Percentiles rank a stretch among this genome's conserved stretches.
Conservation (phyloP, 768 basidiomycete genomes). For the Pleurotus salmoneostramineus region DNA sequence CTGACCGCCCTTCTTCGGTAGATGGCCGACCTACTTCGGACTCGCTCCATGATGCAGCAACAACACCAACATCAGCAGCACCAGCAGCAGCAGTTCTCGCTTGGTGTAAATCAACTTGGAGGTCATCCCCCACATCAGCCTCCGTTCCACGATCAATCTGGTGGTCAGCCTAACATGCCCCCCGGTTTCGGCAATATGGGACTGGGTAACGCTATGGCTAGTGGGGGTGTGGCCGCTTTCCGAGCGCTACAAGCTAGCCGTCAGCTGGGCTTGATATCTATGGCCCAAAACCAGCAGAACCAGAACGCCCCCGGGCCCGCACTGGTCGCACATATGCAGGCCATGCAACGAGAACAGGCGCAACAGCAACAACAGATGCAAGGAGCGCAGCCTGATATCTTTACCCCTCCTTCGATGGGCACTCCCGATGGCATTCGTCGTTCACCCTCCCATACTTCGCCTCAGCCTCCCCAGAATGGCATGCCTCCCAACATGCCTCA, state of each 20-base stretch:
- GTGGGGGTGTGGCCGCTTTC: conserved; percentile 11
- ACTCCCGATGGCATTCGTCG: conserved; percentile 43
- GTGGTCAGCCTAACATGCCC: conserved; percentile 23
- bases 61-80: conserved; percentile 30
- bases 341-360: conserved; percentile 6
- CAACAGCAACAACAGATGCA: conserved; percentile 27
- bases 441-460: conserved; percentile 40
- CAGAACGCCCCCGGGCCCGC: conserved; percentile 27
- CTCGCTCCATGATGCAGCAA: conserved; percentile 16
- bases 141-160: conserved; percentile 29
- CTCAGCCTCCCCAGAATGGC: conserved; percentile 17
- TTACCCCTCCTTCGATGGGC: conserved; percentile 40
- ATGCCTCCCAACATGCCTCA: conserved; percentile 4
- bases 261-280: conserved; percentile 42
- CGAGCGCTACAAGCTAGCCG: conserved; percentile 28
- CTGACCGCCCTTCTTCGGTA: conserved; percentile 11
- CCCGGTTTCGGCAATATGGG: conserved; percentile 33
- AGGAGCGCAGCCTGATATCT: conserved; percentile 37
- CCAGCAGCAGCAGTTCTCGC: conserved; percentile 38
- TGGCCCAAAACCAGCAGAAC: conserved; percentile 42
- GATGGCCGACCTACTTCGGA: conserved; percentile 24
- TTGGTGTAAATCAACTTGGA: conserved; percentile 34
- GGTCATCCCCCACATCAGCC: conserved; percentile 27
- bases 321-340: conserved; percentile 12
- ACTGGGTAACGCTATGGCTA: conserved; percentile 27